Conservation (phyloP, 2,329 filamentous ascomycete species). For the Endothia cerciana region DNA sequence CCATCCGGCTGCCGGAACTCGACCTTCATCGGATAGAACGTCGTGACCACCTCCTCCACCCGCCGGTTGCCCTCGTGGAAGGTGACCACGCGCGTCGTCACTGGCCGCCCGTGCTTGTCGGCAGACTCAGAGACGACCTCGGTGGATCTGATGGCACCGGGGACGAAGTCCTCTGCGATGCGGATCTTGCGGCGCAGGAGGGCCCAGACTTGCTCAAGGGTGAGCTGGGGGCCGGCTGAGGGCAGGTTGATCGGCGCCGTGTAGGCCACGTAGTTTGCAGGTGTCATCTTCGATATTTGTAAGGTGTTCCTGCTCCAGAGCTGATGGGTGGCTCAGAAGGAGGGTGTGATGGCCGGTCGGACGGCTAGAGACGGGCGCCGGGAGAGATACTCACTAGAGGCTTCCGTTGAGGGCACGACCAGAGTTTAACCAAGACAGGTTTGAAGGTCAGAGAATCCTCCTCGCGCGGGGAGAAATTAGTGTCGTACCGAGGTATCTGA, state of each 20-base stretch:
- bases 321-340: neutral
- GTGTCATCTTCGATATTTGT: slow-evolving; percentile 6
- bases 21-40: slow-evolving; percentile 34
- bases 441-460: too few relatives aligned
- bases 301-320: neutral
- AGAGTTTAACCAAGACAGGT: too few relatives aligned
- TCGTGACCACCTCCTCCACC: slow-evolving; percentile 21
- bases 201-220: slow-evolving; percentile 21
- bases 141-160: slow-evolving; percentile 36
- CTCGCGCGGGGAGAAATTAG: too few relatives aligned
- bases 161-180: slow-evolving; percentile 38
- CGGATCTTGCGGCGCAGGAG: slow-evolving; percentile 36
- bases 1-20: slow-evolving; percentile 37
- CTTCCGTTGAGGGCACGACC: too few relatives aligned
- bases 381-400: too few relatives aligned
- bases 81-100: slow-evolving; percentile 37
- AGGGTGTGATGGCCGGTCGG: neutral
- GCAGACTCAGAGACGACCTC: slow-evolving; percentile 35
- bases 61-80: slow-evolving; percentile 32
- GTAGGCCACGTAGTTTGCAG: slow-evolving; percentile 25
- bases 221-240: slow-evolving; percentile 17
- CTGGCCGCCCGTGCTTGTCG: slow-evolving; percentile 33
- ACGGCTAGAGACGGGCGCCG: neutral
- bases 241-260: slow-evolving; percentile 24
- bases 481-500: too few relatives aligned